A percentile compares a stretch with the other conserved stretches of the same genome.
Conservation (phyloP, 2,329 filamentous ascomycete genomes). For the Apiospora rasikravindrae region DNA sequence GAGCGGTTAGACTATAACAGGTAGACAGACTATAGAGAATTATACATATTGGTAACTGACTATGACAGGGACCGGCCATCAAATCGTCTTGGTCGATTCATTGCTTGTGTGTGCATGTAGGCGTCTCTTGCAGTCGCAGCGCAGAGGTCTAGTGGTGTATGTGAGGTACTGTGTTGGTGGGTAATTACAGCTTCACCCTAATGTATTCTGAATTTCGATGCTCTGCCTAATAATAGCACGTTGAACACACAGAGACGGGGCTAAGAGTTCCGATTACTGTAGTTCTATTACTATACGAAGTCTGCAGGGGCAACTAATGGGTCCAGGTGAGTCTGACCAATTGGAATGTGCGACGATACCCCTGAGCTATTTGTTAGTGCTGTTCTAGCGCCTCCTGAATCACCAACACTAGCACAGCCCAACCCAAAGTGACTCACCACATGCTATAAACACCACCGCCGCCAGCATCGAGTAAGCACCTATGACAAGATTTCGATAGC, state of each 20-base stretch:
- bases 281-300: neutral
- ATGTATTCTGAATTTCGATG: neutral
- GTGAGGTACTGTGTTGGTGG: too few species aligned
- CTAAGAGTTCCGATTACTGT: neutral
- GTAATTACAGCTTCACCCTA: neutral
- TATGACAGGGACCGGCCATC: too few species aligned
- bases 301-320: neutral
- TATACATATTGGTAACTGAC: too few species aligned
- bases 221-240: too few species aligned
- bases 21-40: too few species aligned
- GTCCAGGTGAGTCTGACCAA: neutral
- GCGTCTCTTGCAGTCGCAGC: too few species aligned
- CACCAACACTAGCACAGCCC: neutral
- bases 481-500: neutral
- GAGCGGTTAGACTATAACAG: neutral
- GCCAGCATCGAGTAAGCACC: neutral
- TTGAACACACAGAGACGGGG: too few species aligned
- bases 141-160: too few species aligned
- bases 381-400: neutral
- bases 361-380: neutral
- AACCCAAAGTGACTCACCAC: neutral
- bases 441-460: neutral
- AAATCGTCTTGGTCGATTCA: too few species aligned
- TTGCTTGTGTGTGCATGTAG: too few species aligned
- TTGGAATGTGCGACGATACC: neutral